Evolutionary conservation across 2,329 filamentous ascomycete species (phyloP).

Genomic region (Cladosporium sp.): DNA sequence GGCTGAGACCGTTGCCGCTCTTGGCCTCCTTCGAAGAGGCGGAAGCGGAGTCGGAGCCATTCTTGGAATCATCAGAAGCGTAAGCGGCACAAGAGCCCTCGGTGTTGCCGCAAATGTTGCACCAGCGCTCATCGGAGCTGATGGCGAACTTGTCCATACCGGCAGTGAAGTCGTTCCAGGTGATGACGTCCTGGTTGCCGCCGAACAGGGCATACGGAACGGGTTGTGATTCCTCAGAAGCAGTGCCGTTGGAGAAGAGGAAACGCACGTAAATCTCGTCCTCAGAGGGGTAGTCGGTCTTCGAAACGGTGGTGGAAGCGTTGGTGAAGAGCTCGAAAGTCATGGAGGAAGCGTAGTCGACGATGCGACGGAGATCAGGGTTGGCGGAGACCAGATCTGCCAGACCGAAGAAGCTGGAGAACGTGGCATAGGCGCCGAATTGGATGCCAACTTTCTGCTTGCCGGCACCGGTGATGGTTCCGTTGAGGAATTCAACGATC

Average conservation of each 20-base stretch:
- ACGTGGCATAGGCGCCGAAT: constrained; percentile 59
- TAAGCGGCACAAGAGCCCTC: constrained; percentile 61
- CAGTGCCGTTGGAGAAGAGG: constrained; percentile 60
- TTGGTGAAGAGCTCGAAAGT: constrained; percentile 68
- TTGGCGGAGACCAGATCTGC: constrained; percentile 47
- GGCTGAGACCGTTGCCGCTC: constrained; percentile 52
- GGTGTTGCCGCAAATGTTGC: constrained; percentile 67
- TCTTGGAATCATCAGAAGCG: constrained; percentile 26
- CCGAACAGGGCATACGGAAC: constrained; percentile 60
- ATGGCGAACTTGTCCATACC: constrained; percentile 66
- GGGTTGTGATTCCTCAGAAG: constrained; percentile 41
- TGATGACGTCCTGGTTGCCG: constrained; percentile 49
- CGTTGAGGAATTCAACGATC: constrained; percentile 42
- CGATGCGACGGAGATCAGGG: constrained; percentile 67
- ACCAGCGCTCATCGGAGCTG: constrained; percentile 65
- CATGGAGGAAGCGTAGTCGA: constrained; percentile 81
- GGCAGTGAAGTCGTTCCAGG: constrained; percentile 64
- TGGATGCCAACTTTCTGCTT: constrained; percentile 48
- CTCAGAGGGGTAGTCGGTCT: constrained; percentile 26
- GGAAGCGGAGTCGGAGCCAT: constrained; percentile 22
- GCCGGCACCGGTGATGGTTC: constrained; percentile 36
- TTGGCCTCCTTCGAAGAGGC: constrained; percentile 24
- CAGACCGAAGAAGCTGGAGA: constrained; percentile 60
- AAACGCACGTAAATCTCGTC: constrained; percentile 57
- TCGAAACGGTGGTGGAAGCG: constrained; percentile 39